Conservation (phyloP, 371 early-diverging fungal genomes). For the Mortierella sp. region DNA sequence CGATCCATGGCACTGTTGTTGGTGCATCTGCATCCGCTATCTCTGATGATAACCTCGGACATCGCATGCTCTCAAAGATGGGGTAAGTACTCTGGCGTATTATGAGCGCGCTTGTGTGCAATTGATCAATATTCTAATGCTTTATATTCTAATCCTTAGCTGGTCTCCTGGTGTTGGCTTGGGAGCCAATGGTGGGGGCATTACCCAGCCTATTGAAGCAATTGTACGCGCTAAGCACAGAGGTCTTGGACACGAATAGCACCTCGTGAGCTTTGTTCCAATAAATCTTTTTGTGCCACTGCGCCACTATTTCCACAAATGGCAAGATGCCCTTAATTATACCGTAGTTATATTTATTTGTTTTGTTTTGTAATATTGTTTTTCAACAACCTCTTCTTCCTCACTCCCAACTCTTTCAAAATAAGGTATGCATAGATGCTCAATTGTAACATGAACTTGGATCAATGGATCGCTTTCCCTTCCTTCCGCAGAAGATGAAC, state of each 20-base stretch:
- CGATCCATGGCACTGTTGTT: slow-evolving; percentile 73
- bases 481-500: slow-evolving; percentile 40
- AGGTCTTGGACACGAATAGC: slow-evolving; percentile 80
- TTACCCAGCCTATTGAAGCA: slow-evolving; percentile 88
- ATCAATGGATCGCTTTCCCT: neutral
- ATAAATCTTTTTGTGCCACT: neutral
- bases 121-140: neutral
- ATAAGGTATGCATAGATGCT: neutral
- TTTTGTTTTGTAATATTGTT: neutral
- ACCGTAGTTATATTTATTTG: neutral
- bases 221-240: slow-evolving; percentile 78
- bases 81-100: slow-evolving; percentile 63
- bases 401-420: neutral
- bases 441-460: neutral
- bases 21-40: slow-evolving; percentile 76
- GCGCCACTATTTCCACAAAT: neutral
- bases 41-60: slow-evolving; percentile 78
- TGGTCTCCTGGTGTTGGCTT: slow-evolving; percentile 88
- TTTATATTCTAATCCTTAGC: slow-evolving; percentile 27
- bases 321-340: neutral
- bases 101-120: neutral
- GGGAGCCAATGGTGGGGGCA: slow-evolving; percentile 84
- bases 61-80: slow-evolving; percentile 85
- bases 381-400: neutral
- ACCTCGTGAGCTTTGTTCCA: neutral